Evolutionary conservation across 768 basidiomycete species (phyloP), one percentile per base, ranked within the genome.

Genomic region (Trametopsis cervina): DNA sequence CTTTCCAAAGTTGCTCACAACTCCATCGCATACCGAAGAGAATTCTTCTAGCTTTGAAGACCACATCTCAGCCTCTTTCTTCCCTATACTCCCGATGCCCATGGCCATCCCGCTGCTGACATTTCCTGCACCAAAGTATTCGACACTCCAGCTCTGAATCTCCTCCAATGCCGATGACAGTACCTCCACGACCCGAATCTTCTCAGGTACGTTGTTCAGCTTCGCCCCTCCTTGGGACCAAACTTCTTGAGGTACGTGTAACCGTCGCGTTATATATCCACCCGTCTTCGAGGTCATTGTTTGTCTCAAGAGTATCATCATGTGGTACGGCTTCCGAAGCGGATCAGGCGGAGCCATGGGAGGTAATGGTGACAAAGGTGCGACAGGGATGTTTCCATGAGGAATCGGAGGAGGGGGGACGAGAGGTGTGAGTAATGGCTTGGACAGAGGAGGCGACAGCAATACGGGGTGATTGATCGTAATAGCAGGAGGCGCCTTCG

Each of bases 171-270:
- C 89, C 23, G 79, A 77, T 54, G 79, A 80, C 20, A 95, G 69
- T 43, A 90, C 80, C 49, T 83, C 83, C 35, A 95, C 81, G 46
- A 89, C 86, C 33, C 87, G 81, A 37, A 92, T 80, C 67, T 96
- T 94, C 57, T 93, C 89, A 42, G 81, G 76, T 26, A 92, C 60
- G 59, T 88, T 91, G 27, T 72, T 69, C 42, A 96, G 75, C 63
- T 92, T 93, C 24, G 85, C 88, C 36, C 91, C 90, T 23, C 86
- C 85, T 61, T 90, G 87, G 38, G 88, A 86, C 92, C 92, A 95
- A 20, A 93, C 85, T 60, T 89, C 88, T 47, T 80, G 80, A 12
- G 92, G 90, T 23, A 95, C 86, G 64, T 92, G 91, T 55, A 95
- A 66, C 40, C 85, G 78, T 40, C 83, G 83, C 13, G 89, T 92